A percentile compares a stretch with the other conserved stretches of the same genome.
phyloP scores from a whole-genome alignment of 2,329 filamentous ascomycete species.

The Acephala macrosclerotiorum region DNA sequence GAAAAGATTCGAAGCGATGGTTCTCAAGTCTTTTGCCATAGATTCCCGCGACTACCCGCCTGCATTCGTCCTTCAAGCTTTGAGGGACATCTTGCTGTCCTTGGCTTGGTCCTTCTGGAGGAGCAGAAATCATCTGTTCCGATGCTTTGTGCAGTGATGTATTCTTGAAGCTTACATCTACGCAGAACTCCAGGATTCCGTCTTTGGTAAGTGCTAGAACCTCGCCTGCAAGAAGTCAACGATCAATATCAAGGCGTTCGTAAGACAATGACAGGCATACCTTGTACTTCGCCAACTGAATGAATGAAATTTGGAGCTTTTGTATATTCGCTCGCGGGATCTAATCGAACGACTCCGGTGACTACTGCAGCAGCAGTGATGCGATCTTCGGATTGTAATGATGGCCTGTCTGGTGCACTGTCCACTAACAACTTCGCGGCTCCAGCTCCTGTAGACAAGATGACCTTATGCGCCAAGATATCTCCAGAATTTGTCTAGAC shows the following conservation, averaged over 20 bases:
- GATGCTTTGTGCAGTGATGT: slow-evolving; percentile 53
- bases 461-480: slow-evolving; percentile 58
- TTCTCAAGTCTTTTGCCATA: slow-evolving; percentile 51
- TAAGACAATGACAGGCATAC: slow-evolving; percentile 39
- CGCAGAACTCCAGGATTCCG: slow-evolving; percentile 67
- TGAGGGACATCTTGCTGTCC: slow-evolving; percentile 48
- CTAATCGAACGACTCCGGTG: slow-evolving; percentile 49
- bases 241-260: background rate
- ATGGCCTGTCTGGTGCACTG: slow-evolving; percentile 54
- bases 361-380: slow-evolving; percentile 64
- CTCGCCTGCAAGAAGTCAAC: slow-evolving; percentile 24
- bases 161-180: slow-evolving; percentile 65
- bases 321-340: slow-evolving; percentile 39
- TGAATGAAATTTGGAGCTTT: slow-evolving; percentile 59
- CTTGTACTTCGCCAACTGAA: slow-evolving; percentile 50
- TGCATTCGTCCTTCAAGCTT: slow-evolving; percentile 52
- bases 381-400: slow-evolving; percentile 60
- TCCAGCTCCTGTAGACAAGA: slow-evolving; percentile 64
- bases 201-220: slow-evolving; percentile 55
- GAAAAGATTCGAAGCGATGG: slow-evolving; percentile 51
- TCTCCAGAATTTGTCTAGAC: slow-evolving; percentile 57
- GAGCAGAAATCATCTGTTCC: slow-evolving; percentile 60
- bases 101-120: slow-evolving; percentile 53
- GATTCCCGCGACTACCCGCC: slow-evolving; percentile 49
- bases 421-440: slow-evolving; percentile 61